Evolutionary conservation across 176 grass and related monocot genomes (phyloP).

Genomic region (Eleusine coracana): DNA sequence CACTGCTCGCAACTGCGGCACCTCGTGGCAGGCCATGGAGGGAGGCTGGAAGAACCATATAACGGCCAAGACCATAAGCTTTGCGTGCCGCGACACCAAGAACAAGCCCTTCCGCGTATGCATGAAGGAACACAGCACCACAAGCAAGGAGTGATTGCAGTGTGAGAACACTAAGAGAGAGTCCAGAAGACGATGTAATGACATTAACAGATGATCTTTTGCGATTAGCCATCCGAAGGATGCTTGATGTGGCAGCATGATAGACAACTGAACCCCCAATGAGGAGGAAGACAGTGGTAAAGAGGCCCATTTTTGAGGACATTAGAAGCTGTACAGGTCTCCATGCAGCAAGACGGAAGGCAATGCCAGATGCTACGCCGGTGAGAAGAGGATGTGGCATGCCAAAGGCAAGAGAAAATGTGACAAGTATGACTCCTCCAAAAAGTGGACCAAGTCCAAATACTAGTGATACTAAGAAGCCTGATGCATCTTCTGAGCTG

Average conservation of each 20-base stretch:
- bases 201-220: constrained; percentile 72
- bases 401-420: constrained; percentile 71
- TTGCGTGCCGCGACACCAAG: constrained; percentile 92
- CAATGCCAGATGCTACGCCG: constrained; percentile 88
- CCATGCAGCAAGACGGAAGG: constrained; percentile 88
- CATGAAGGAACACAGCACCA: constrained; percentile 78
- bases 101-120: constrained; percentile 84
- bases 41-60: constrained; percentile 95
- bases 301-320: constrained; percentile 77
- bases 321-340: constrained; percentile 83
- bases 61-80: constrained; percentile 84
- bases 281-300: constrained; percentile 61
- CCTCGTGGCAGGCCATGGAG: constrained; percentile 92
- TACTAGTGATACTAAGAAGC: constrained; percentile 87
- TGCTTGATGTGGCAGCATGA: constrained; percentile 48
- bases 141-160: constrained; percentile 86
- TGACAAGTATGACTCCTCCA: constrained; percentile 81
- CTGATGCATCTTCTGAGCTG: constrained; percentile 76
- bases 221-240: constrained; percentile 62
- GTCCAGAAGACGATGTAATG: constrained; percentile 46
- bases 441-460: constrained; percentile 96
- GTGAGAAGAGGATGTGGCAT: constrained; percentile 87
- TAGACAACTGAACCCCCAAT: constrained; percentile 60
- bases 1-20: constrained; percentile 81
- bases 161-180: constrained; percentile 80